Evolutionary conservation across 352 stramenopile species (phyloP).

Genomic region (Peronosclerospora sorghi): DNA sequence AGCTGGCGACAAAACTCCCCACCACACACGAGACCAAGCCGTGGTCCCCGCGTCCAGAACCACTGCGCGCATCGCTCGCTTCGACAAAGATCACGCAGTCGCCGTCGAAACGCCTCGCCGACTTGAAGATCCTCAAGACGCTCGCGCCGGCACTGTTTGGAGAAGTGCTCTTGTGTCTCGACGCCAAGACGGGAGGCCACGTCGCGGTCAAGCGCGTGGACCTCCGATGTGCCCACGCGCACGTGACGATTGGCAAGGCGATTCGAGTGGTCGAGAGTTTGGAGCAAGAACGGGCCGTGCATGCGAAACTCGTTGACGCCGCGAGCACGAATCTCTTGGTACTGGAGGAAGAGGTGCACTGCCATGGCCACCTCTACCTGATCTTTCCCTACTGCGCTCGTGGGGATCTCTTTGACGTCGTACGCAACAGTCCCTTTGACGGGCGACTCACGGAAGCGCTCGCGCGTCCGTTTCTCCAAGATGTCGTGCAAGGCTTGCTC

Average conservation of each 20-base stretch:
- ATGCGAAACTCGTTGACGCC: conserved; percentile 23
- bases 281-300: conserved; percentile 34
- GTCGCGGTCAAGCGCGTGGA: conserved; percentile 45
- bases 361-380: conserved; percentile 28
- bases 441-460: conserved; percentile 24
- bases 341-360: conserved; percentile 35
- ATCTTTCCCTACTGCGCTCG: conserved; percentile 43
- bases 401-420: conserved; percentile 44
- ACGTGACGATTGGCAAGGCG: conserved; percentile 26
- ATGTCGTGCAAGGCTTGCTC: conserved; percentile 23
- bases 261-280: conserved; percentile 40
- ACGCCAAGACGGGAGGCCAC: conserved; percentile 25
- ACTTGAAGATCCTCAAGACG: conserved; percentile 28
- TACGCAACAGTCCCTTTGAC: conserved; percentile 25
- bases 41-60: background rate
- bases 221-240: conserved; percentile 18
- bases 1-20: conserved; percentile 7
- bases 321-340: conserved; percentile 31
- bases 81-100: conserved; percentile 13
- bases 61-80: background rate
- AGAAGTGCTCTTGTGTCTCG: conserved; percentile 40
- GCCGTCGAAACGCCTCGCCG: conserved; percentile 18
- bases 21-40: conserved; percentile 13
- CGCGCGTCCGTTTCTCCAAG: conserved; percentile 25
- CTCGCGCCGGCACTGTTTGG: conserved; percentile 47